phyloP scores from a whole-genome alignment of 1,139 yeast species.

The Nakaseomyces delphensis region DNA sequence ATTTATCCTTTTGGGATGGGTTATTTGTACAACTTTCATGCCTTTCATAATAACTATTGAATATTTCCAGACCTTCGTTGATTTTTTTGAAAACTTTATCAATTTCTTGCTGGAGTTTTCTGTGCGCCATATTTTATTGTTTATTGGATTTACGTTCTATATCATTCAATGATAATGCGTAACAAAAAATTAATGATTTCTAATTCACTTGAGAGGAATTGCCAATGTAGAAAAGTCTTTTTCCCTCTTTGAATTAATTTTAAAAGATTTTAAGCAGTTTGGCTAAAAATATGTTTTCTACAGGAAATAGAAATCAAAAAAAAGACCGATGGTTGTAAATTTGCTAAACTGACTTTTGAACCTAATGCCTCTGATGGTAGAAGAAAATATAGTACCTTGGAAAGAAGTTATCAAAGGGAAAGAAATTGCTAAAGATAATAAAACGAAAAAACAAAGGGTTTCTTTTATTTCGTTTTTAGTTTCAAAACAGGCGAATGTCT shows the following conservation, averaged over 20 bases:
- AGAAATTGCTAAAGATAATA: neutral
- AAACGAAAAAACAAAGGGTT: neutral
- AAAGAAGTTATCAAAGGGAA: neutral
- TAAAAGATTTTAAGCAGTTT: too few species aligned
- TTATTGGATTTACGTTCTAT: neutral
- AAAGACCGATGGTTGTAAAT: too few species aligned
- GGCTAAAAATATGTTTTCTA: too few species aligned
- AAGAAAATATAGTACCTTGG: neutral
- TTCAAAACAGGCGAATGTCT: neutral
- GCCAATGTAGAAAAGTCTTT: too few species aligned
- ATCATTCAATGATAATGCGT: neutral
- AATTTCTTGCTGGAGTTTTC: constrained; percentile 67
- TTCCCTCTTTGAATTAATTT: too few species aligned
- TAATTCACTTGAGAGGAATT: too few species aligned
- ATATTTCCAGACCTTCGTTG: constrained; percentile 60
- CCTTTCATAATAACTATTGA: constrained; percentile 62
- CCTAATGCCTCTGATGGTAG: neutral
- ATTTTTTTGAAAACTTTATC: constrained; percentile 74
- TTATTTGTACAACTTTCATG: constrained; percentile 52
- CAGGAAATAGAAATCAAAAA: too few species aligned
- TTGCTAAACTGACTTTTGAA: too few species aligned
- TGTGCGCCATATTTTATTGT: constrained; percentile 46
- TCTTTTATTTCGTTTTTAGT: neutral
- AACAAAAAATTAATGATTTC: too few species aligned
- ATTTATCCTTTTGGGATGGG: constrained; percentile 62